Base-by-base conservation (phyloP, 2,329 filamentous ascomycete genomes). In the Colletotrichum trifolii region DNA sequence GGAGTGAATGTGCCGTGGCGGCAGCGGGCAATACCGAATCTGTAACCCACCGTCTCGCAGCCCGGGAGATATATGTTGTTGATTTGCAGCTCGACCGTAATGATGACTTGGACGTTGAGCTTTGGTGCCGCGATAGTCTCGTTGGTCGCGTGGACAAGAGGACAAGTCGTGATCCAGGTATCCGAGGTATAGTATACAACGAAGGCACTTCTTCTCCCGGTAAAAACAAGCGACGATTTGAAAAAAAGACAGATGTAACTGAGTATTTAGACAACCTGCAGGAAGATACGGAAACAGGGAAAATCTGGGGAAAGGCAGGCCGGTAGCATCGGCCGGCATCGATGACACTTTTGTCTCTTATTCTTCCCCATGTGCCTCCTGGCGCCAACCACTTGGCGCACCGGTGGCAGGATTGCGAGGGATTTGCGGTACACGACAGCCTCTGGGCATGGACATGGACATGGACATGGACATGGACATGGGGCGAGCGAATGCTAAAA, bases 231-330 rank as follows among this genome's bases (percentile, higher is more conserved):
- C 25, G 25, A 25, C 25, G 25, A 4, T 25, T 25, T 25, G 25
- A 25, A 25, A 4, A 25, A 25, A 25, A 3, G 25, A 25, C 25
- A 25, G 25, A 25, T 25, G 3, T 25, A 25, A 25, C 25, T 25
- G 25, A 1, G 1, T 25, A 25, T 25, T 25, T 25, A 25, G 25
- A 25, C 25, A 25, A 25, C 25, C 25, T 4, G 25, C 25, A 4
- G 49, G 48, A 45, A 43, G 55, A 60, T 54, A 43, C 61, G 49
- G 39, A 34, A 47, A 33, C 8, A 39, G n/a, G 9, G 33, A 42
- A 42, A 60, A 65, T 56, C 62, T 39, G 62, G 58, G 62, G 62
- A 56, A 64, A 42, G 47, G n/a, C 45, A 56, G 42, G 40, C 34
- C 40, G 40, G 46, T 42, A 9, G 33, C 45, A 50, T 42, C 46